Conservation (phyloP, 805 yeast genomes). For the Priceomyces medius region DNA sequence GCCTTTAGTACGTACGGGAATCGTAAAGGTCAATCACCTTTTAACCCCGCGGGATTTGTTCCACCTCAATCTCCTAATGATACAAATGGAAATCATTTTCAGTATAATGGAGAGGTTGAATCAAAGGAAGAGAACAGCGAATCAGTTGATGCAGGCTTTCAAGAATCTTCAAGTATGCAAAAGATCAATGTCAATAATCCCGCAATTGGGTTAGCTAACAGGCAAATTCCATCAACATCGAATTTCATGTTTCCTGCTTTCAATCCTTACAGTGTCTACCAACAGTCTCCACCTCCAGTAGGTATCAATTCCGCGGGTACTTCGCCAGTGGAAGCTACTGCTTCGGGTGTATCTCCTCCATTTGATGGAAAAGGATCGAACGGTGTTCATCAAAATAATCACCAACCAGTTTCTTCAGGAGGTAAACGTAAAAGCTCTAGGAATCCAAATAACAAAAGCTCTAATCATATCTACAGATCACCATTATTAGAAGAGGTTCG, state of each 20-base stretch:
- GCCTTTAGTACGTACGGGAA: conserved; percentile 29
- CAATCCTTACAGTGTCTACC: conserved; percentile 45
- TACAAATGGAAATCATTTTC: conserved; percentile 33
- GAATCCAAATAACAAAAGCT: conserved; percentile 20
- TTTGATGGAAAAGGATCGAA: conserved; percentile 2
- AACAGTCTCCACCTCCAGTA: conserved; percentile 21
- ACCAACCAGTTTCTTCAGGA: conserved; percentile 6
- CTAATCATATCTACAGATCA: conserved; percentile 61
- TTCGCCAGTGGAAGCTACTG: conserved; percentile 14
- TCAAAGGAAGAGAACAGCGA: conserved; percentile 6
- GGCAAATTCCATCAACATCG: conserved; percentile 28
- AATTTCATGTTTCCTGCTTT: conserved; percentile 53
- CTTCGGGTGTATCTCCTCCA: conserved; percentile 3
- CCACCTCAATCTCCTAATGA: conserved; percentile 37
- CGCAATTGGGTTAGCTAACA: conserved; percentile 39
- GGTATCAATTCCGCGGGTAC: conserved; percentile 11
- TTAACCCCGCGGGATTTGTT: conserved; percentile 39
- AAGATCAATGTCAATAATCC: conserved; percentile 10
- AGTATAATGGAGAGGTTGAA: conserved; percentile 19
- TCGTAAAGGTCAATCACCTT: conserved; percentile 32
- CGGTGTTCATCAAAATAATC: conserved; percentile 2
- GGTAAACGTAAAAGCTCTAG: conserved; percentile 13
- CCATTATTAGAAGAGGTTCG: conserved; percentile 86
- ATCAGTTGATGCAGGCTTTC: not conserved
- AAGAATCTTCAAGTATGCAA: not conserved